Percentiles rank a stretch among this genome's conserved stretches.
Conservation (phyloP, 106 monocot species). For the Dioscorea zingiberensis region DNA sequence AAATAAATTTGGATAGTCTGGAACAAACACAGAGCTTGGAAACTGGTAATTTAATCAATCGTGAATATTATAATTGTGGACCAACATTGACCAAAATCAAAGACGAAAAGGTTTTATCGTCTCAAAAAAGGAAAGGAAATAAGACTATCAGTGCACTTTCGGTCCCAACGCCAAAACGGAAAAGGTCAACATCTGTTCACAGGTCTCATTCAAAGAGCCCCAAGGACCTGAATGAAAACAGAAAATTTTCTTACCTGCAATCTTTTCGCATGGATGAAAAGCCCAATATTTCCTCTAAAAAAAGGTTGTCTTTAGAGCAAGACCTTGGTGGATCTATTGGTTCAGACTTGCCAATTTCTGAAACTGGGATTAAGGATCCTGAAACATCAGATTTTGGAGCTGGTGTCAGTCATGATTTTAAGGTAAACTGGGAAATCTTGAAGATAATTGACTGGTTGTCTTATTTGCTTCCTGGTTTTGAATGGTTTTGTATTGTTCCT, state of each 20-base stretch:
- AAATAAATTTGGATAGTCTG: slow-evolving; percentile 65
- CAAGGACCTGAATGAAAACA: slow-evolving; percentile 20
- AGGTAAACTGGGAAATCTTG: slow-evolving; percentile 22
- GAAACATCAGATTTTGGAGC: slow-evolving; percentile 11
- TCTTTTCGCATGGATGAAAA: slow-evolving; percentile 17
- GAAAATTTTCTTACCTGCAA: slow-evolving; percentile 7
- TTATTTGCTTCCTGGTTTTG: background rate
- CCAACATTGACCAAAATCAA: background rate
- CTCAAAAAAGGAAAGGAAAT: slow-evolving; percentile 19
- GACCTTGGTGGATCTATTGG: too few species aligned
- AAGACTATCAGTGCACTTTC: slow-evolving; percentile 2
- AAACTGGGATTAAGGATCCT: slow-evolving; percentile 27
- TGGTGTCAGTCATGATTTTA: slow-evolving; percentile 10
- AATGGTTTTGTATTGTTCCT: background rate
- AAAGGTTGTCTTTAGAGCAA: slow-evolving; percentile 2
- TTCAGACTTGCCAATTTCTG: background rate
- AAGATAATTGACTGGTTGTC: background rate
- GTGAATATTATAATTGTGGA: background rate
- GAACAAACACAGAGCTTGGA: slow-evolving; percentile 20
- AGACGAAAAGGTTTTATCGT: slow-evolving; percentile 6
- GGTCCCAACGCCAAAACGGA: slow-evolving; percentile 55
- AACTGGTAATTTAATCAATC: slow-evolving; percentile 10
- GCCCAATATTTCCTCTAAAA: background rate
- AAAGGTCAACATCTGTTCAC: slow-evolving; percentile 40
- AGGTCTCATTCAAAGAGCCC: slow-evolving; percentile 23